Base-by-base conservation (phyloP, 495 filamentous ascomycete species). In the Neurospora sp. region DNA sequence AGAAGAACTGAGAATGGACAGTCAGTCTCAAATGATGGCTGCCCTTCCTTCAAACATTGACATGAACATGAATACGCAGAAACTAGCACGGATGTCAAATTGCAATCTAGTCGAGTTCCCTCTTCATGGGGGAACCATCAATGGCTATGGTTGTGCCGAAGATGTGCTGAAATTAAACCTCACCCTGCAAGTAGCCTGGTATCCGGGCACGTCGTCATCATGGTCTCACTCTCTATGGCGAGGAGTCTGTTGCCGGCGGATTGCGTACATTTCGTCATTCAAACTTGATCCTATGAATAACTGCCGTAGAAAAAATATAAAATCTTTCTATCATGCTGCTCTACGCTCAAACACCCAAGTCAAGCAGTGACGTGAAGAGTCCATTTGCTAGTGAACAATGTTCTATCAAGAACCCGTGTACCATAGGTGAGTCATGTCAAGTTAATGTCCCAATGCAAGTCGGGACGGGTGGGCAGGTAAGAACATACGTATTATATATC, bases 51-150 rank as follows among this genome's bases (percentile, higher is more conserved):
- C 8, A 59, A 27, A 27, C 22, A 40, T 31, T 22, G 38, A 37
- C 70, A 68, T n/a, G 35, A 68, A 9, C 53, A 8, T 65, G 53
- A 35, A 17, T 0, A 65, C 22, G 53, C 17, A n/a, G 27, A 69
- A 74, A 74, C 69, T 82, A 94, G 94, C 94, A 97, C 93, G 90
- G 92, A 96, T 97, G 94, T 97, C 94, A 97, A 97, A 96, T 97
- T 97, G 89, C 94, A 93, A 93, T 91, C 86, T 88, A 86, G 83
- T 90, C 79, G 74, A 35, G 27, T 65, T 65, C 72, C 70, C 85
- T 86, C 77, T 83, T 86, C 40, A 61, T 48, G 71, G 41, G 69
- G 40, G 71, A 71, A 72, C 69, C 53, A 65, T 78, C 84, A 81
- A 92, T 97, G 92, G 88, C 92, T 93, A 89, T 83, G 85, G 90